A percentile compares a stretch with the other conserved stretches of the same genome.
These are phyloP conservation scores for Russula foetens DNA, from an alignment of 768 basidiomycete genomes.

Conservation along the genomic window DNA sequence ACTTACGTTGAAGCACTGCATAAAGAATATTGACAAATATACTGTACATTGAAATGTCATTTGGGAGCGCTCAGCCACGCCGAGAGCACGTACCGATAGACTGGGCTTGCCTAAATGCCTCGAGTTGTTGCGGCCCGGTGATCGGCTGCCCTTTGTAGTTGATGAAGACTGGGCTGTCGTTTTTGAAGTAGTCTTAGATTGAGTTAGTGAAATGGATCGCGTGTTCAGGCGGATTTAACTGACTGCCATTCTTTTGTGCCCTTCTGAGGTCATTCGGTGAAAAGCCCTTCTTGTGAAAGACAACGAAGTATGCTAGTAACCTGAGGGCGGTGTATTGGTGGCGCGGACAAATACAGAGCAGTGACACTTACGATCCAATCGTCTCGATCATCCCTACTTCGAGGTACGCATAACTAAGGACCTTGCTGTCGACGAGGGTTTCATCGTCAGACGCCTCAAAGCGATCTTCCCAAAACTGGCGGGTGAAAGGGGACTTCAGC, in stretches of 20 bases:
- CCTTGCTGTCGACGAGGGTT: constrained; percentile 49
- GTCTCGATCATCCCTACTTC: constrained; percentile 58
- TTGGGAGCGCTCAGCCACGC: not conserved
- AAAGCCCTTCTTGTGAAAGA: constrained; percentile 56
- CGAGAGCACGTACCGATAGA: constrained; percentile 38
- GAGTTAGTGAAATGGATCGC: not conserved
- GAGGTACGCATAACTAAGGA: constrained; percentile 60
- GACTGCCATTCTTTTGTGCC: constrained; percentile 35
- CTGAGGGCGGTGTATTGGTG: constrained; percentile 26
- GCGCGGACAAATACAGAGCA: not conserved
- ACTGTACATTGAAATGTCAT: constrained; percentile 26
- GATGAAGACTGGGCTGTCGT: constrained; percentile 44
- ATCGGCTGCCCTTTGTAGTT: constrained; percentile 44
- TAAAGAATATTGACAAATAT: constrained; percentile 60
- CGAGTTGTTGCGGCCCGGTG: constrained; percentile 40
- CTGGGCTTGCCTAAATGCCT: constrained; percentile 53
- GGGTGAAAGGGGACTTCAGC: constrained; percentile 46
- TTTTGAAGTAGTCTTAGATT: constrained; percentile 38
- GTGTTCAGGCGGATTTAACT: not conserved
- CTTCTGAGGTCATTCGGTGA: constrained; percentile 45
- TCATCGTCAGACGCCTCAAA: constrained; percentile 48
- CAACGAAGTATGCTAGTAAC: constrained; percentile 56
- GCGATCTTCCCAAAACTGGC: constrained; percentile 50
- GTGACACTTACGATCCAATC: constrained; percentile 39
- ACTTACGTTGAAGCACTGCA: constrained; percentile 58